These are phyloP conservation scores for Leccinum subspadiceum DNA, from an alignment of 1,284 basidiomycete genomes.

Conservation along the genomic window DNA sequence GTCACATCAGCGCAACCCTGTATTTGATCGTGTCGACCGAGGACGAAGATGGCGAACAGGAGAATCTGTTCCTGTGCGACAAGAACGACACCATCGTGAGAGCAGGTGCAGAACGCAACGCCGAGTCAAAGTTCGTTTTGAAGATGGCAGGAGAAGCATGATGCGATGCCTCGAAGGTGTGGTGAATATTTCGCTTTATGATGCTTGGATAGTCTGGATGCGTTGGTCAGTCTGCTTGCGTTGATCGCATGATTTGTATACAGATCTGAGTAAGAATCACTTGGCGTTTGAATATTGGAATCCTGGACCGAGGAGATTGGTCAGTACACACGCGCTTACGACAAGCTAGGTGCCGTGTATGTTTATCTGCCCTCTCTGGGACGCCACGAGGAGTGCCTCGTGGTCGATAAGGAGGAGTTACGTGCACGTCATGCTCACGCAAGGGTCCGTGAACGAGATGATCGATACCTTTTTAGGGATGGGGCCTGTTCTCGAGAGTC, in stretches of 20 bases:
- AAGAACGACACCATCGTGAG: conserved; percentile 30
- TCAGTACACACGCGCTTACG: not conserved
- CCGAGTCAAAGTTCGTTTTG: conserved; percentile 26
- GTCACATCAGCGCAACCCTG: conserved; percentile 24
- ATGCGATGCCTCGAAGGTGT: conserved; percentile 2
- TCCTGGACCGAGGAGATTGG: not conserved
- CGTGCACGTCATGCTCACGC: not conserved
- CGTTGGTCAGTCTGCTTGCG: not conserved
- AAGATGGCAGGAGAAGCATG: conserved; percentile 25
- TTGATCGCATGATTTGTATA: not conserved
- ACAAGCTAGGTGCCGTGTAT: not conserved
- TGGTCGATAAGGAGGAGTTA: not conserved
- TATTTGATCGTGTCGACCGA: conserved; percentile 24
- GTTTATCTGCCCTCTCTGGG: not conserved
- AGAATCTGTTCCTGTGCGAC: conserved; percentile 29
- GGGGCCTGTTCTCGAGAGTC: not conserved
- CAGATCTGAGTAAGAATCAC: not conserved
- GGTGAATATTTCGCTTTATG: not conserved
- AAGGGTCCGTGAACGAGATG: not conserved
- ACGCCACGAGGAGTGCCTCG: not conserved
- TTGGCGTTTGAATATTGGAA: not conserved
- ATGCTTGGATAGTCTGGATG: conserved; percentile 5
- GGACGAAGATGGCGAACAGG: conserved; percentile 24
- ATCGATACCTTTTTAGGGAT: not conserved
- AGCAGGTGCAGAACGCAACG: conserved; percentile 28